Evolutionary conservation across 1,284 basidiomycete species (phyloP), one percentile per base, ranked within the genome.

Genomic region (Papiliotrema laurentii): DNA sequence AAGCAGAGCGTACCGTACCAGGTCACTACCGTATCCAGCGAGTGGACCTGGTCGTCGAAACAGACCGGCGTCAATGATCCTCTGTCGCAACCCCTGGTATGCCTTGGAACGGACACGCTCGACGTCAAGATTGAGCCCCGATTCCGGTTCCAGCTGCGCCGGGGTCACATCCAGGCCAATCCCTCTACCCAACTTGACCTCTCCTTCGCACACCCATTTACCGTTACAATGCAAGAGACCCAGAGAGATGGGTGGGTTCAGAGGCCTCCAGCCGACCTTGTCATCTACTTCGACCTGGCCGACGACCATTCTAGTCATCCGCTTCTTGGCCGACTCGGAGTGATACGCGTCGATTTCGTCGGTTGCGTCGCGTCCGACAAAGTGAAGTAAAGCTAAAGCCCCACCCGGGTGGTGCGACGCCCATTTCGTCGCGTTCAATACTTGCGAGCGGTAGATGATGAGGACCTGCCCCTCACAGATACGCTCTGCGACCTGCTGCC

Each of bases 261-360:
- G 79, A 16, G 93, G 87, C 31, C 75, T 72, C 88, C 91, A 97
- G 4, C 80, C 75, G 31, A 38, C 35, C 16, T 42, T 39, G 6
- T 55, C 53, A 27, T 50, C 58, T 14, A 60, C 48, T 10, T 84
- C 79, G 18, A 97, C 83, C 22, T 78, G 78, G 13, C 86, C 94
- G 26, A 96, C 78, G 40, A 82, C 80, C 71, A 87, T 97, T 27
- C 79, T 78, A 21, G 76, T 75, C 69, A 98, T 83, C 40, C 80
- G 76, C 22, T 83, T 75, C 25, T 80, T 61, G 36, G 90, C 86
- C 45, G 78, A 73, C 28, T 83, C 80, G 1, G 79, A 78, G 70
- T 99, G 94, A 75, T 91, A 97, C 11, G 90, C 94, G 56, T 90
- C 83, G 40, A 97, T 87, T 72, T 99, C 94, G 76, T 96, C 89